A percentile compares a stretch with the other conserved stretches of the same genome.
phyloP scores from a whole-genome alignment of 495 filamentous ascomycete species.

The Clavariopsis aquatica region DNA sequence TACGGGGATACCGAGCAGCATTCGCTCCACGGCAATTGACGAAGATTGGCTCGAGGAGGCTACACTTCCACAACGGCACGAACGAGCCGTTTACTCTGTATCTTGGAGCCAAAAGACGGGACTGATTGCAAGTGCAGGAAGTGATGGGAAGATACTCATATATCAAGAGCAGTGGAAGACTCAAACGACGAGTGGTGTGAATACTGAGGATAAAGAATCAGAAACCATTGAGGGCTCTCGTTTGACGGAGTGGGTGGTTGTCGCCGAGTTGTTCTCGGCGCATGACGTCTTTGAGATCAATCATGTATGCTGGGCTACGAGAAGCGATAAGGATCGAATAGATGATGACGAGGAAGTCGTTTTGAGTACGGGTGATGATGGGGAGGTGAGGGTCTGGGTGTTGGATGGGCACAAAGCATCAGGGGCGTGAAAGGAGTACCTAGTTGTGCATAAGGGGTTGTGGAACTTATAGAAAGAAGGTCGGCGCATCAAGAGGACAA shows the following conservation, averaged over 20 bases:
- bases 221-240: constrained; percentile 5
- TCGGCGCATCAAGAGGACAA: neutral
- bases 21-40: constrained; percentile 66
- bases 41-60: constrained; percentile 80
- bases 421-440: neutral
- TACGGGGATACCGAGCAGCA: constrained; percentile 70
- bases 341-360: constrained; percentile 52
- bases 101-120: constrained; percentile 77
- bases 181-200: constrained; percentile 48
- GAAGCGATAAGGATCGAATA: constrained; percentile 42
- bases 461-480: too few species aligned
- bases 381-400: constrained; percentile 48
- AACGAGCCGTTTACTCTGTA: constrained; percentile 76
- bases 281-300: constrained; percentile 95
- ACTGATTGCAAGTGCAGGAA: constrained; percentile 76
- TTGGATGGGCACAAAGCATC: constrained; percentile 29
- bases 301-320: constrained; percentile 72
- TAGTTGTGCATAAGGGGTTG: too few species aligned
- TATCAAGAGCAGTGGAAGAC: constrained; percentile 63
- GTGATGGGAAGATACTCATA: constrained; percentile 80
- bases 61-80: constrained; percentile 70
- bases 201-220: neutral
- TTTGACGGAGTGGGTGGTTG: constrained; percentile 64
- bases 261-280: constrained; percentile 65
- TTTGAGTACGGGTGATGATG: constrained; percentile 69